phyloP scores from a whole-genome alignment of 2,329 filamentous ascomycete genomes.

The Fusarium stilboides region DNA sequence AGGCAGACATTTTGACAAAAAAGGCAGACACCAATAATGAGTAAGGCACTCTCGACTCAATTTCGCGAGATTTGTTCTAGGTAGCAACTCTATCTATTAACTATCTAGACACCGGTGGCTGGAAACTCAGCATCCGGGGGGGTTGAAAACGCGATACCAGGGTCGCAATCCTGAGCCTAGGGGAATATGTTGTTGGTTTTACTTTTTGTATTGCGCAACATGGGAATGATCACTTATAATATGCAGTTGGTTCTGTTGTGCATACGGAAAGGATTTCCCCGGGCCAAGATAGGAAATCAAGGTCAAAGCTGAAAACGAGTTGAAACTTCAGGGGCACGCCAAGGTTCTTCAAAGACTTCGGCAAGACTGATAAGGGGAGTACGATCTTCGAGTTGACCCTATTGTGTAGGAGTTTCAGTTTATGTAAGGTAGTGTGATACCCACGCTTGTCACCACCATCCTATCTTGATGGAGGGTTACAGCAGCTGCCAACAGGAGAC shows the following conservation, averaged over 20 bases:
- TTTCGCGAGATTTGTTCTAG: background rate
- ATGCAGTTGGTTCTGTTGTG: slow-evolving; percentile 38
- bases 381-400: background rate
- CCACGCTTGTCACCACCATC: slow-evolving; percentile 32
- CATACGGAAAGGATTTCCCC: slow-evolving; percentile 34
- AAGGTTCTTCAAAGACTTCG: background rate
- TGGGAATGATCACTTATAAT: slow-evolving; percentile 7
- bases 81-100: slow-evolving; percentile 8
- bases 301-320: slow-evolving; percentile 28
- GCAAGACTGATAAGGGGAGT: background rate
- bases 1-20: slow-evolving; percentile 9
- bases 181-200: slow-evolving; percentile 22
- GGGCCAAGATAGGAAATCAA: slow-evolving; percentile 25
- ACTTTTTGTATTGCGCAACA: background rate
- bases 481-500: background rate
- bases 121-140: background rate
- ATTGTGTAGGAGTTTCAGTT: slow-evolving; percentile 22
- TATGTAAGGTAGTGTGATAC: slow-evolving; percentile 26
- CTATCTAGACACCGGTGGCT: slow-evolving; percentile 6
- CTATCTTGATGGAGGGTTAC: slow-evolving; percentile 22
- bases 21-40: background rate
- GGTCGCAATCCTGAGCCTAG: slow-evolving; percentile 7
- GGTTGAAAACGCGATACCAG: slow-evolving; percentile 6
- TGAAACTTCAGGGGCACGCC: slow-evolving; percentile 11
- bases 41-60: background rate